phyloP scores from a whole-genome alignment of 805 yeast genomes.

The Gaillardinia entomophila region DNA sequence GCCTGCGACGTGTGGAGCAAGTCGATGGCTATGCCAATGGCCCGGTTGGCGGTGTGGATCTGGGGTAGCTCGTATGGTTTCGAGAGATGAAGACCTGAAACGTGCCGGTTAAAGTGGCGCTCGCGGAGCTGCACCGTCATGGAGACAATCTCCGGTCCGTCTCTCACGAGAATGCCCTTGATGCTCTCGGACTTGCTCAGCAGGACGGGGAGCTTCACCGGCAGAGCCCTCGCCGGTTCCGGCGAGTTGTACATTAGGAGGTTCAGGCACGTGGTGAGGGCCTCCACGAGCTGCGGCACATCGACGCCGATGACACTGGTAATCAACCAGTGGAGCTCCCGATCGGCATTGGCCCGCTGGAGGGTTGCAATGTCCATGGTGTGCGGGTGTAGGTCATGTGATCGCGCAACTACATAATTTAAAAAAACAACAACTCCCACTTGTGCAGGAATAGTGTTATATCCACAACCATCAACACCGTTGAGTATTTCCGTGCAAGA shows the following conservation, averaged over 20 bases:
- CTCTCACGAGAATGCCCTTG: constrained; percentile 57
- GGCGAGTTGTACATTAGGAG: constrained; percentile 32
- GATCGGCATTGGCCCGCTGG: constrained; percentile 2
- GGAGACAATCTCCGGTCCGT: constrained; percentile 47
- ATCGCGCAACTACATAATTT: background rate
- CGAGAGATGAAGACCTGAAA: constrained; percentile 21
- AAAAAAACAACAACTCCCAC: background rate
- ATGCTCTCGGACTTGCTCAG: constrained; percentile 49
- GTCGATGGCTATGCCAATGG: constrained; percentile 28
- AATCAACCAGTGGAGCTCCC: constrained; percentile 14
- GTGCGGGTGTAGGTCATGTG: background rate
- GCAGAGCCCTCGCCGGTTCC: background rate
- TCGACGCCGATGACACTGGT: constrained; percentile 9
- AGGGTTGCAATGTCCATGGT: background rate
- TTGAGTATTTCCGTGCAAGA: too few species aligned
- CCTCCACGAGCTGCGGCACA: constrained; percentile 20
- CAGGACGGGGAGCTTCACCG: constrained; percentile 53
- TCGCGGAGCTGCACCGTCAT: constrained; percentile 40
- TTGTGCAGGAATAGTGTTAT: background rate
- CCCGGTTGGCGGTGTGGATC: constrained; percentile 39
- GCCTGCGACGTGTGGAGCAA: constrained; percentile 18
- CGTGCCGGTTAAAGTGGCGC: constrained; percentile 29
- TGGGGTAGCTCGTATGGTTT: constrained; percentile 37
- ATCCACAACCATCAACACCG: background rate
- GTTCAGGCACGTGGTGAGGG: constrained; percentile 32